phyloP scores from a whole-genome alignment of 208 protist genomes.

The Acanthamoeba pearcei region DNA sequence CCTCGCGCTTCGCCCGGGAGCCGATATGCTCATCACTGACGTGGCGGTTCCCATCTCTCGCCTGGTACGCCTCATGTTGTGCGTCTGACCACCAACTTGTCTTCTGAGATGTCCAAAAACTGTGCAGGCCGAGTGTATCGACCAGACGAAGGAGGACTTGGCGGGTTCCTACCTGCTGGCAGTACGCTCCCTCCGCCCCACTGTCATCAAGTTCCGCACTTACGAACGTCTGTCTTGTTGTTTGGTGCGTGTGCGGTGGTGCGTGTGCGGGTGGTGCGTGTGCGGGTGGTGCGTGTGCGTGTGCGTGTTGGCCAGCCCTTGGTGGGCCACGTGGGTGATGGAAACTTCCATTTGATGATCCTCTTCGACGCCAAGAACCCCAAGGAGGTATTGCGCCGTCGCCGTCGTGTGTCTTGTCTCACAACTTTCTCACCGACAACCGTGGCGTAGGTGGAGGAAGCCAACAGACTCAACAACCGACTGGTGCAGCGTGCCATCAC shows the following conservation, averaged over 20 bases:
- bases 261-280: too few species aligned
- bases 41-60: constrained; percentile 93
- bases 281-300: too few species aligned
- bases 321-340: constrained; percentile 92
- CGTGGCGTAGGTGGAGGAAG: constrained; percentile 38
- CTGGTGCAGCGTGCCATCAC: constrained; percentile 90
- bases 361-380: constrained; percentile 86
- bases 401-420: neutral
- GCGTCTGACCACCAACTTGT: too few species aligned
- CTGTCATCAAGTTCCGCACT: too few species aligned
- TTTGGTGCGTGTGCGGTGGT: too few species aligned
- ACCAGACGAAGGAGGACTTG: constrained; percentile 90
- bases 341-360: constrained; percentile 93
- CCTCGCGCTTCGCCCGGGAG: constrained; percentile 81
- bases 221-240: too few species aligned
- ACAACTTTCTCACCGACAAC: neutral
- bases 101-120: neutral
- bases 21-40: constrained; percentile 84
- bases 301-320: constrained; percentile 81
- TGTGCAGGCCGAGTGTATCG: constrained; percentile 85
- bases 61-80: constrained; percentile 72
- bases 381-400: constrained; percentile 81
- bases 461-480: constrained; percentile 86
- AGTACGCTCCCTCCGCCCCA: neutral
- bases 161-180: constrained; percentile 71